phyloP scores from a whole-genome alignment of 1,284 basidiomycete species.

The Boletus semigastroideus region DNA sequence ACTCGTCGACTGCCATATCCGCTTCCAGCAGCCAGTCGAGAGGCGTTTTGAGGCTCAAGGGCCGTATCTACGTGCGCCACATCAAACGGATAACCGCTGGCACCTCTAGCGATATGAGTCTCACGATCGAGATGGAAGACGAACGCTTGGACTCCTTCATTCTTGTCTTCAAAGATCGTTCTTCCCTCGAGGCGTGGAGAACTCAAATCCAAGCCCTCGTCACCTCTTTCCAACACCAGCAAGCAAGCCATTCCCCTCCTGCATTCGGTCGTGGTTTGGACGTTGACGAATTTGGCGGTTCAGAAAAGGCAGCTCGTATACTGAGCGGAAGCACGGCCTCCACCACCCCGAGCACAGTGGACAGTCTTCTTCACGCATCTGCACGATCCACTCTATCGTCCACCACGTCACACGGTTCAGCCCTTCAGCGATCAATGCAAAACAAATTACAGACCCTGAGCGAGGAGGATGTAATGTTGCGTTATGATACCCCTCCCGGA shows the following conservation, averaged over 20 bases:
- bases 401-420: slow-evolving; percentile 65
- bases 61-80: slow-evolving; percentile 91
- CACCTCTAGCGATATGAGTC: slow-evolving; percentile 76
- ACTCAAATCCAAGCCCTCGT: slow-evolving; percentile 76
- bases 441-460: slow-evolving; percentile 64
- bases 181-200: slow-evolving; percentile 87
- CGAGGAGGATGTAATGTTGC: slow-evolving; percentile 64
- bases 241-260: slow-evolving; percentile 33
- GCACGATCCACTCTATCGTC: slow-evolving; percentile 67
- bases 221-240: slow-evolving; percentile 54
- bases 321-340: slow-evolving; percentile 69
- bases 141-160: slow-evolving; percentile 92
- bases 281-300: slow-evolving; percentile 76
- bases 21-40: slow-evolving; percentile 49
- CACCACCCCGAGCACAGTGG: slow-evolving; percentile 65
- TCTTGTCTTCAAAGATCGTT: slow-evolving; percentile 88
- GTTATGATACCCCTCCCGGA: slow-evolving; percentile 52
- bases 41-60: slow-evolving; percentile 87
- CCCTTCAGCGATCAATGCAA: slow-evolving; percentile 36
- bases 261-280: slow-evolving; percentile 45
- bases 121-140: slow-evolving; percentile 96
- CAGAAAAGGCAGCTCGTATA: slow-evolving; percentile 72
- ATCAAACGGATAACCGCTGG: slow-evolving; percentile 85
- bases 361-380: slow-evolving; percentile 68
- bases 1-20: slow-evolving; percentile 45